Conservation (phyloP, 352 stramenopile genomes). For the Pythium pectinolyticum region DNA sequence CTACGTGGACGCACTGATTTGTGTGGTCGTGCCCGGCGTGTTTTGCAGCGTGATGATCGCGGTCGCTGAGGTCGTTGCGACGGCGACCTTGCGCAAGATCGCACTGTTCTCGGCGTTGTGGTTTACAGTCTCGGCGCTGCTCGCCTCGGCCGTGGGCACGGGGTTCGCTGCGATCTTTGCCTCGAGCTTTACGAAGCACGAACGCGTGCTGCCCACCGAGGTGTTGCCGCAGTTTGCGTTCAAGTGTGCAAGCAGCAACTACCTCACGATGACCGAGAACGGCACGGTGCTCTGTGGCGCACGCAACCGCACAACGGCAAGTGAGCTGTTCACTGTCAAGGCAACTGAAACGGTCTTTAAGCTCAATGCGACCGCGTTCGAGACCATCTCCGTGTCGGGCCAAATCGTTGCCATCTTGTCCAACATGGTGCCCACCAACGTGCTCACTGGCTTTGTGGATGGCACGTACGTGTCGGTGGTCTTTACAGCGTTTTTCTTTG, state of each 20-base stretch:
- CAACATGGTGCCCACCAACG: constrained; percentile 61
- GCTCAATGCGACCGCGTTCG: constrained; percentile 35
- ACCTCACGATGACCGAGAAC: constrained; percentile 35
- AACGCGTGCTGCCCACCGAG: background rate
- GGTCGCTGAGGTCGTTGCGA: constrained; percentile 35
- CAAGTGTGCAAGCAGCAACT: constrained; percentile 40
- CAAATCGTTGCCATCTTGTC: constrained; percentile 68
- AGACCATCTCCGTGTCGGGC: constrained; percentile 50
- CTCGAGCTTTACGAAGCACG: constrained; percentile 24
- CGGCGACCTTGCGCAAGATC: constrained; percentile 26
- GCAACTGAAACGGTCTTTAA: constrained; percentile 43
- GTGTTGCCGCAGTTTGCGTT: constrained; percentile 13
- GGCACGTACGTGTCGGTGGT: constrained; percentile 62
- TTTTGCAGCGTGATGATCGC: constrained; percentile 40
- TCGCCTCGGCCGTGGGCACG: constrained; percentile 35
- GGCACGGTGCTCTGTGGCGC: constrained; percentile 44
- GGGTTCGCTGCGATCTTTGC: constrained; percentile 34
- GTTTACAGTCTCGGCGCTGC: constrained; percentile 33
- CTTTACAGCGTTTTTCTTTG: constrained; percentile 63
- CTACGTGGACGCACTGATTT: constrained; percentile 42
- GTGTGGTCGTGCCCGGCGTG: constrained; percentile 38
- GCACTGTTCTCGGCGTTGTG: constrained; percentile 27
- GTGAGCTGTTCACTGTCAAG: constrained; percentile 52
- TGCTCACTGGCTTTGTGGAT: constrained; percentile 52
- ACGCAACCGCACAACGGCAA: constrained; percentile 29